These are phyloP conservation scores for Fraxinus sp. DNA, from an alignment of 305 asterid genomes.

Conservation along the genomic window DNA sequence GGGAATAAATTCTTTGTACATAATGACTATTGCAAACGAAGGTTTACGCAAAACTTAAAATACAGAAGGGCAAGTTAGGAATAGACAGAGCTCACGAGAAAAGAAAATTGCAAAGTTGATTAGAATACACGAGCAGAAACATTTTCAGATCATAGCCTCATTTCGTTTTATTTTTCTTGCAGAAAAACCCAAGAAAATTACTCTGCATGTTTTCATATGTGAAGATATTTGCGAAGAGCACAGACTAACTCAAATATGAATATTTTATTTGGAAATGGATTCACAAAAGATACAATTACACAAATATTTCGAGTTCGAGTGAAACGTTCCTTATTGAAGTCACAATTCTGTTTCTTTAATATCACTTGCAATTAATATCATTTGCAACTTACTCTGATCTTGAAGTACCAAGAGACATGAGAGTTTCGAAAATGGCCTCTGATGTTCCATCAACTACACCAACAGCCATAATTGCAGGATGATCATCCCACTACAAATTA, in stretches of 20 bases:
- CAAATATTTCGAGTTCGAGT: background rate
- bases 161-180: background rate
- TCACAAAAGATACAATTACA: background rate
- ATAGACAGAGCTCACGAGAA: background rate
- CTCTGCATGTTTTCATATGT: slow-evolving; percentile 15
- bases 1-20: background rate
- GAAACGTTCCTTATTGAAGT: background rate
- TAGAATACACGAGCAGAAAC: background rate
- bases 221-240: slow-evolving; percentile 7
- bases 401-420: slow-evolving; percentile 94
- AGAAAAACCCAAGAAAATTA: slow-evolving; percentile 8
- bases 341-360: slow-evolving; percentile 6
- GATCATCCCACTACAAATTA: slow-evolving; percentile 78
- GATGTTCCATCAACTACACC: slow-evolving; percentile 89
- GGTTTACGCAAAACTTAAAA: background rate
- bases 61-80: background rate
- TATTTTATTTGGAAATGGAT: background rate
- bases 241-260: slow-evolving; percentile 1
- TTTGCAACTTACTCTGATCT: slow-evolving; percentile 79
- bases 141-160: background rate
- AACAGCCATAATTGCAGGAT: slow-evolving; percentile 98
- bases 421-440: slow-evolving; percentile 90
- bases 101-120: background rate
- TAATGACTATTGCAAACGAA: slow-evolving; percentile 1
- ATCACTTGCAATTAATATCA: background rate